Evolutionary conservation across 2,329 filamentous ascomycete genomes (phyloP).

Genomic region (Claviceps lovelessii): DNA sequence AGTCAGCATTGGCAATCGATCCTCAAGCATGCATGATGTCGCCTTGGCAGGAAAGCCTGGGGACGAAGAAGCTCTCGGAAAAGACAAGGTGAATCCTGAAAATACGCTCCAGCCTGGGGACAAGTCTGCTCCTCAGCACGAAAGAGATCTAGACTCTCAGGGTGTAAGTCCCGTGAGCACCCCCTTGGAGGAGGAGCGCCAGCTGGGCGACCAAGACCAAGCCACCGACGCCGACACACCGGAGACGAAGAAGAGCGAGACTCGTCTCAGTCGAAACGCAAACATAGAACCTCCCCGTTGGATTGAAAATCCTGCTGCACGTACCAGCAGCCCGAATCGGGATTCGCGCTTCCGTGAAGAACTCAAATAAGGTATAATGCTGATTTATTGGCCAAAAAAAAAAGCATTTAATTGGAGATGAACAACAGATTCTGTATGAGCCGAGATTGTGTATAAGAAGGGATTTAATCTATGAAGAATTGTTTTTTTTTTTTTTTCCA

Average conservation of each 20-base stretch:
- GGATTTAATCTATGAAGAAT: too few species aligned
- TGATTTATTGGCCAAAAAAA: too few species aligned
- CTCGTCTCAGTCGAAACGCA: slow-evolving; percentile 3
- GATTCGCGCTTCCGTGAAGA: slow-evolving; percentile 47
- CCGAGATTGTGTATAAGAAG: neutral
- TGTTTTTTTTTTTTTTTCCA: too few species aligned
- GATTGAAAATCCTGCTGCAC: slow-evolving; percentile 18
- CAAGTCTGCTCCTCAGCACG: slow-evolving; percentile 11
- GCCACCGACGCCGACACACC: slow-evolving; percentile 6
- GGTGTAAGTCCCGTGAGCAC: slow-evolving; percentile 24
- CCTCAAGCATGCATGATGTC: slow-evolving; percentile 31
- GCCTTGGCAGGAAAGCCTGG: slow-evolving; percentile 27
- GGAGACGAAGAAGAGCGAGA: slow-evolving; percentile 6
- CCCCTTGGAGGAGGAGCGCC: slow-evolving; percentile 30
- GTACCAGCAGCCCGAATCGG: slow-evolving; percentile 35
- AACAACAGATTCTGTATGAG: too few species aligned
- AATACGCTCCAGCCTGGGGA: slow-evolving; percentile 1
- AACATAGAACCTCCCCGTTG: slow-evolving; percentile 24
- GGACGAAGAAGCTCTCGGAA: slow-evolving; percentile 5
- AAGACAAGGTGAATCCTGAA: neutral
- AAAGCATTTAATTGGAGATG: too few species aligned
- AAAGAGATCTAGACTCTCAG: slow-evolving; percentile 15
- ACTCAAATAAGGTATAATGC: slow-evolving; percentile 19
- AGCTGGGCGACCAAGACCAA: slow-evolving; percentile 13
- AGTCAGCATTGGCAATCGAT: slow-evolving; percentile 26